Evolutionary conservation across 225 moss, liverwort and hornwort genomes (phyloP).

Genomic region (Asterella californica): DNA sequence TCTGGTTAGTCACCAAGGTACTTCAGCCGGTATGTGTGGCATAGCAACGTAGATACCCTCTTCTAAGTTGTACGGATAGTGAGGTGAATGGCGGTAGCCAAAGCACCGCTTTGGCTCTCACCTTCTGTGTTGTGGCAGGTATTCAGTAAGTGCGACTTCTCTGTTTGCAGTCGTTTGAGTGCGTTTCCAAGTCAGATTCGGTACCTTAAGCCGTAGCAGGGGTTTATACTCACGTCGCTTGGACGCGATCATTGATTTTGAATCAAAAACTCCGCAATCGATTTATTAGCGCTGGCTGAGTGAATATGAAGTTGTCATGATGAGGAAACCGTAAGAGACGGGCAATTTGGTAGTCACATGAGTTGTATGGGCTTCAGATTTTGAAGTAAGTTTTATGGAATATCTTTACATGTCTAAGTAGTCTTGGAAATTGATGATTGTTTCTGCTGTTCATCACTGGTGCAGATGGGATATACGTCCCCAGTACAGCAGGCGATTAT

Average conservation of each 20-base stretch:
- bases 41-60: background rate
- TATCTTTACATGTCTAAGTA: background rate
- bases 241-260: too few species aligned
- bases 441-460: background rate
- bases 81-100: background rate
- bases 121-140: background rate
- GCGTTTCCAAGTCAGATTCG: background rate
- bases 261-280: too few species aligned
- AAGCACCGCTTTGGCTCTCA: background rate
- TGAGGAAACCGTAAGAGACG: background rate
- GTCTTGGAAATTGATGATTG: background rate
- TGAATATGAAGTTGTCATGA: background rate
- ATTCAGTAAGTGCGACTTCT: background rate
- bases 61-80: background rate
- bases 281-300: too few species aligned
- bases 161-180: too few species aligned
- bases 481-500: slow-evolving; percentile 59
- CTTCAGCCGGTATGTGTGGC: background rate
- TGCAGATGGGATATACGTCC: slow-evolving; percentile 75
- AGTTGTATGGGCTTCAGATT: background rate
- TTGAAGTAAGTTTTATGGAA: background rate
- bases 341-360: background rate
- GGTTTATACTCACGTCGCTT: background rate
- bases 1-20: background rate
- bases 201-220: background rate